Percentiles rank a stretch among this genome's conserved stretches.
Evolutionary conservation across 352 stramenopile genomes (phyloP).

Genomic region (Discostella stelligera): DNA sequence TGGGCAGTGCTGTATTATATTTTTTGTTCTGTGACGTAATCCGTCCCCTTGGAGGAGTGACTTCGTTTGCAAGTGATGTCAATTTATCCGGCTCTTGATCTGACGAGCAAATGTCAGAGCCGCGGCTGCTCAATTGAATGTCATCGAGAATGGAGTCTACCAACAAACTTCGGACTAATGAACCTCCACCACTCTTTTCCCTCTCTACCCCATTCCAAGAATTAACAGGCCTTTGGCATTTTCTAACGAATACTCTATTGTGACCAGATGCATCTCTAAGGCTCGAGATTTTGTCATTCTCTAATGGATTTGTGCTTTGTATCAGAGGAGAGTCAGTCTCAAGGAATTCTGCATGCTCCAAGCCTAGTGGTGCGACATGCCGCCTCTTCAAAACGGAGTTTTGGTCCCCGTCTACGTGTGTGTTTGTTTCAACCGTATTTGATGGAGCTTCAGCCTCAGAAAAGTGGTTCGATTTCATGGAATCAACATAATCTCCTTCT

Average conservation of each 20-base stretch:
- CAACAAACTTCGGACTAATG: slow-evolving; percentile 3
- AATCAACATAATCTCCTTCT: neutral
- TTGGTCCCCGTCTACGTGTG: neutral
- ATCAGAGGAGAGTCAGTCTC: slow-evolving; percentile 8
- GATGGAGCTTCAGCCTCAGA: neutral
- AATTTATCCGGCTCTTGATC: slow-evolving; percentile 14
- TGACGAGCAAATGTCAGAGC: neutral
- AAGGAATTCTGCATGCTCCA: slow-evolving; percentile 8
- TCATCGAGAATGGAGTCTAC: slow-evolving; percentile 34
- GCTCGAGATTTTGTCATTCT: slow-evolving; percentile 29
- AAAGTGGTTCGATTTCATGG: neutral
- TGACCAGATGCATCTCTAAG: slow-evolving; percentile 30
- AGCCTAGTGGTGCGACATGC: slow-evolving; percentile 6
- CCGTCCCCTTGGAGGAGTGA: slow-evolving; percentile 12
- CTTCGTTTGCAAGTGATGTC: neutral
- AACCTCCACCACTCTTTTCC: slow-evolving; percentile 1
- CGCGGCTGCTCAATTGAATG: neutral
- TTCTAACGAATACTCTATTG: slow-evolving; percentile 27
- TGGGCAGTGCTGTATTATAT: neutral
- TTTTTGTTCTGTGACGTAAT: neutral
- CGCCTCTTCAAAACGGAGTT: neutral
- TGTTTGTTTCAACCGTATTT: neutral
- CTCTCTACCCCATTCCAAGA: slow-evolving; percentile 25
- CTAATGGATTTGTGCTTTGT: slow-evolving; percentile 15
- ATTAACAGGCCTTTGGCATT: slow-evolving; percentile 15